These are phyloP conservation scores for Talaromyces borbonicus DNA, from an alignment of 495 filamentous ascomycete species.

Conservation along the genomic window DNA sequence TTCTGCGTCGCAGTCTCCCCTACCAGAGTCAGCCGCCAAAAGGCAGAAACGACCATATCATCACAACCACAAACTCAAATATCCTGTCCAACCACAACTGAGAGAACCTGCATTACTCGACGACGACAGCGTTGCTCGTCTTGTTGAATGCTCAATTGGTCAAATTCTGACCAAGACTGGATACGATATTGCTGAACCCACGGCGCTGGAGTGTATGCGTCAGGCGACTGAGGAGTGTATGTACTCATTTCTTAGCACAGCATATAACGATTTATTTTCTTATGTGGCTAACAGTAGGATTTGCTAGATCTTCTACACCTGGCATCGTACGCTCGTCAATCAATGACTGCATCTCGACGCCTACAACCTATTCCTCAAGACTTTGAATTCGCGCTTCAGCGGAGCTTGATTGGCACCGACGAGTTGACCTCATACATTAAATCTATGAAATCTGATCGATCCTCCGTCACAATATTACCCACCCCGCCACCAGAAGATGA, in stretches of 20 bases:
- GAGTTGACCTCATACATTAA: constrained; percentile 34
- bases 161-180: constrained; percentile 44
- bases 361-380: constrained; percentile 55
- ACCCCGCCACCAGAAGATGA: constrained; percentile 39
- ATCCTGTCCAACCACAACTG: constrained; percentile 17
- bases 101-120: constrained; percentile 33
- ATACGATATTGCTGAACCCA: constrained; percentile 46
- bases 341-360: constrained; percentile 53
- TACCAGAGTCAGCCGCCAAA: constrained; percentile 23
- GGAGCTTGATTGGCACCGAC: constrained; percentile 21
- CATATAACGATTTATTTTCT: neutral
- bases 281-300: constrained; percentile 2
- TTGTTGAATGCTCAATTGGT: constrained; percentile 49
- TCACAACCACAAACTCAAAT: constrained; percentile 33
- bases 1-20: constrained; percentile 19
- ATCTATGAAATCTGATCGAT: constrained; percentile 20
- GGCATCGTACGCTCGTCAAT: constrained; percentile 44
- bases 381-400: constrained; percentile 53
- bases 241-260: constrained; percentile 13
- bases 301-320: constrained; percentile 51
- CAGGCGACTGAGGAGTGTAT: constrained; percentile 54
- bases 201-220: constrained; percentile 49
- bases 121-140: constrained; percentile 34
- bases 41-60: constrained; percentile 37
- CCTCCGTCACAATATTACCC: constrained; percentile 27